Evolutionary conservation across 768 basidiomycete species (phyloP), one percentile per base, ranked within the genome.

Genomic region (Boletales sp.): DNA sequence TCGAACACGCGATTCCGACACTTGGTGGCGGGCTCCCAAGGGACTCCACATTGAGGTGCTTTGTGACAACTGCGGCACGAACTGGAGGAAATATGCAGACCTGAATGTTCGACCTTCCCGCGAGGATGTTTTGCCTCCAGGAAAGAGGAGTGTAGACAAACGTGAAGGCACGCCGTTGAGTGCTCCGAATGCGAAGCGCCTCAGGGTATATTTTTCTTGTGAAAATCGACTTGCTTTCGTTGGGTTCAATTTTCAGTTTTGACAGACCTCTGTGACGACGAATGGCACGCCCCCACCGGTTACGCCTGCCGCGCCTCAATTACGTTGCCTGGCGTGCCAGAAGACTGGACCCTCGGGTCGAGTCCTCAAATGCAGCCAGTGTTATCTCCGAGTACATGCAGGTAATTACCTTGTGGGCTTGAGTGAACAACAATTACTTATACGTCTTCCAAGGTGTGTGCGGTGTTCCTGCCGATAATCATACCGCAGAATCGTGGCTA

Each of bases 31-130:
- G 65, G 91, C 92, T 13, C 94, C 93, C 3, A 90, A 90, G 63
- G 88, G 87, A 18, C 77, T 94, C n/a, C 67, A 76, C 0, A 86
- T 86, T 2, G 78, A 76, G 51, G 79, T 92, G 35, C 81, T 95
- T 46, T 97, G 93, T 63, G 90, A 94, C 40, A 75, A 68, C 27
- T 97, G 93, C 61, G 93, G 93, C 12, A 79, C 82, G 40, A 87
- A 87, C 55, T 97, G 91, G 87, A 77, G 93, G 58, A 97, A 94
- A 69, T 97, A 97, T 64, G 93, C 90, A 0, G 92, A 94, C 57
- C 73, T 94, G 43, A 90, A 85, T 57, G 83, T 87, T 21, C 76
- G 87, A 37, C 83, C 84, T 9, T 50, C 83, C 17, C 79, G 87
- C 27, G 88, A 91, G 49, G 87, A 89, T 40, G 72, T 78, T 1